phyloP scores from a whole-genome alignment of 495 filamentous ascomycete species.

The Aspergillus conjunctus region DNA sequence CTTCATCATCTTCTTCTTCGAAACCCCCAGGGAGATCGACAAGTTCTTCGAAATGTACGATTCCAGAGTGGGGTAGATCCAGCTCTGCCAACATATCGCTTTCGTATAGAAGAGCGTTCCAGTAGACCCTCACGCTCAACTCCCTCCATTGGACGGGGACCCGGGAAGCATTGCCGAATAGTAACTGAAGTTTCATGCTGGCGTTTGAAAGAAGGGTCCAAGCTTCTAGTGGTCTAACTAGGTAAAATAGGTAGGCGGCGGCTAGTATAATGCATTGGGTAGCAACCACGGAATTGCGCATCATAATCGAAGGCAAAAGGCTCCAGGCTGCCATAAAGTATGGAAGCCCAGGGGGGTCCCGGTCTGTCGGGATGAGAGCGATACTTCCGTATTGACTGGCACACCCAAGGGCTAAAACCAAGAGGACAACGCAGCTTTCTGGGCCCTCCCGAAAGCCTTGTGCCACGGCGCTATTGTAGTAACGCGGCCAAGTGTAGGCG shows the following conservation, averaged over 20 bases:
- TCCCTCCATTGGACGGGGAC: constrained; percentile 69
- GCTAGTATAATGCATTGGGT: constrained; percentile 79
- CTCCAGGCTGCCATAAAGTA: constrained; percentile 82
- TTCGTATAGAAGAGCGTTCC: constrained; percentile 81
- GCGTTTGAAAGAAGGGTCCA: constrained; percentile 79
- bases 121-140: constrained; percentile 75
- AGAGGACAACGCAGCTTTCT: constrained; percentile 79
- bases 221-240: constrained; percentile 77
- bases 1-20: constrained; percentile 54
- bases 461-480: constrained; percentile 71
- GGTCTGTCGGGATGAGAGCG: constrained; percentile 66
- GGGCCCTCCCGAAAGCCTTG: constrained; percentile 73
- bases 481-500: constrained; percentile 76
- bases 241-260: constrained; percentile 78
- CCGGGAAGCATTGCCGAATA: constrained; percentile 69
- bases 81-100: constrained; percentile 79
- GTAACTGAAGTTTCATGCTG: constrained; percentile 76
- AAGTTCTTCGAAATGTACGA: constrained; percentile 78
- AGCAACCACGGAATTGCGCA: constrained; percentile 70
- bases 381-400: constrained; percentile 73
- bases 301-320: constrained; percentile 76
- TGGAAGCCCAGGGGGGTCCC: constrained; percentile 73
- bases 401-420: constrained; percentile 76
- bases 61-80: constrained; percentile 79
- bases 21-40: constrained; percentile 77